Base-by-base conservation (phyloP, 2,329 filamentous ascomycete genomes). In the Pyricularia pennisetigena region DNA sequence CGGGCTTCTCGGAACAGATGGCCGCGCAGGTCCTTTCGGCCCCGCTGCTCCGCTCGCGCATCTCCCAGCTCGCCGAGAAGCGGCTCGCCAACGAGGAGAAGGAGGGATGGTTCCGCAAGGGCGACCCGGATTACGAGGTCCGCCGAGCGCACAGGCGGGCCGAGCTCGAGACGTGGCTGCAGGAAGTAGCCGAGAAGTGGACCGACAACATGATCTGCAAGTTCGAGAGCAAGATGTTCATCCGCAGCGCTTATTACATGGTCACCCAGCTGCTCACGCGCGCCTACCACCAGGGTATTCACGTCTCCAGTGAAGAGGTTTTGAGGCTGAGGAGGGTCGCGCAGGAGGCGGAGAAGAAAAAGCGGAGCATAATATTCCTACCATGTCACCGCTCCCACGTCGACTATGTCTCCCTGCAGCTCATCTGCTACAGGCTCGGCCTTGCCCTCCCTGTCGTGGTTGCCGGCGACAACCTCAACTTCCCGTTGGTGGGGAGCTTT, bases 201-300 rank as follows among this genome's bases (percentile, higher is more conserved):
- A 92, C 93, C 28, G 93, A 97, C 75, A 88, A 90, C 71, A 98
- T 99, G 95, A 97, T 99, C 70, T 98, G 94, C 85, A 99, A 99
- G 80, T 94, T 98, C 85, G 95, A 99, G 79, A 96, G 90, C 82
- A 96, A 94, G 76, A 82, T 87, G 2, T 98, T 98, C 75, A 97
- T 99, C 72, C 84, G 95, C 65, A 88, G 92, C 28, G 94, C 95
- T 64, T 98, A 98, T 77, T 99, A 97, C 76, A 76, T 97, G 57
- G 84, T 83, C 65, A 97, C 94, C 1, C 94, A 98, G 79, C 83
- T 98, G 64, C 82, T 98, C 70, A 96, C 94, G 4, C 83, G 95
- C 70, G 94, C 95, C 6, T 99, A 99, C 77, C 93, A 98, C 75
- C 94, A 98, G 81, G 95, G 92, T 10, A 97, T 99, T 67, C 95